phyloP scores from a whole-genome alignment of 2,329 filamentous ascomycete genomes.

The Colletotrichum salicis region DNA sequence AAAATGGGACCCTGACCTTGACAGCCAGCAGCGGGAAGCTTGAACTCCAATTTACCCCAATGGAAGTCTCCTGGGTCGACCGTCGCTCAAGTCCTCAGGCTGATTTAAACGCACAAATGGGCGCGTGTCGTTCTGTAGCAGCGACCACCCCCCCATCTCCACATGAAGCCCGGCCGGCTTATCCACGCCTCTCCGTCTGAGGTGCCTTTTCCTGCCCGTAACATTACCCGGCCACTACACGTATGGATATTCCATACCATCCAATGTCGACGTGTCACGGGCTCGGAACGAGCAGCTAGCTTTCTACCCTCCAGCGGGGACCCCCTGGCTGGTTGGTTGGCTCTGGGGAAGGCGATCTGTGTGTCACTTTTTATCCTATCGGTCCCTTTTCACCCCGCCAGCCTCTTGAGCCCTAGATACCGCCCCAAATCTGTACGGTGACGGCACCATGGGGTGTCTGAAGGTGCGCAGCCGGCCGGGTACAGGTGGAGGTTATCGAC shows the following conservation, averaged over 20 bases:
- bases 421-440: constrained; percentile 25
- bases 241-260: constrained; percentile 16
- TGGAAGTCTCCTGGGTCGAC: constrained; percentile 6
- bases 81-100: constrained; percentile 3
- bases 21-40: neutral
- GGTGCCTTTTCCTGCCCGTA: neutral
- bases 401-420: constrained; percentile 1
- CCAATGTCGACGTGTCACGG: neutral
- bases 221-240: constrained; percentile 25
- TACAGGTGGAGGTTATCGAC: neutral
- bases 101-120: constrained; percentile 38
- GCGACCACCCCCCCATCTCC: constrained; percentile 5
- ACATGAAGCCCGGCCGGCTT: neutral
- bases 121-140: constrained; percentile 20
- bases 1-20: neutral
- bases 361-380: constrained; percentile 27
- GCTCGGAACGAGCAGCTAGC: neutral
- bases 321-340: constrained; percentile 22
- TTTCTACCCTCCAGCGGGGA: neutral
- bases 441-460: constrained; percentile 26
- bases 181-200: neutral
- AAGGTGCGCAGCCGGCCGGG: constrained; percentile 7
- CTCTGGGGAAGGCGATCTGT: constrained; percentile 13
- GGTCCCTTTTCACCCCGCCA: constrained; percentile 26
- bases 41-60: constrained; percentile 23